These are phyloP conservation scores for Sphaerosporella brunnea DNA, from an alignment of 495 filamentous ascomycete genomes.

Conservation along the genomic window DNA sequence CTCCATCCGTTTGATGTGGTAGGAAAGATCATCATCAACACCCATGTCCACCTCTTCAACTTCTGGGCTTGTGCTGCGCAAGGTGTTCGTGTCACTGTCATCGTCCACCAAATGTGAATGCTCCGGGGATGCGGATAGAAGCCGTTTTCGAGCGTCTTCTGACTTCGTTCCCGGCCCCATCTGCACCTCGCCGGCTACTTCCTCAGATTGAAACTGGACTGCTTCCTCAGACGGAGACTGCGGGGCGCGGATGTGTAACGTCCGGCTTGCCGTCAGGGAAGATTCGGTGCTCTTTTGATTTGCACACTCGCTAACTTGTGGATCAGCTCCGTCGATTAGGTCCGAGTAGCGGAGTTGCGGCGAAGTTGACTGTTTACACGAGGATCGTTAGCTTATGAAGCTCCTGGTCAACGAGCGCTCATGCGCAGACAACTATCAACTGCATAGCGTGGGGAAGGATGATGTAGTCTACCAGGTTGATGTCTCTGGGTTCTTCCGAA, in stretches of 20 bases:
- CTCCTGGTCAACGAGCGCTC: no score
- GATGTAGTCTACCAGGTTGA: background rate
- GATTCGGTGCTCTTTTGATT: slow-evolving; percentile 2
- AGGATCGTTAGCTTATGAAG: no score
- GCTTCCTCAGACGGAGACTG: background rate
- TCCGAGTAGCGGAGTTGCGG: background rate
- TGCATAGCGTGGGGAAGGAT: no score
- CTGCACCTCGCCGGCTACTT: background rate
- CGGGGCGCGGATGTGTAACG: background rate
- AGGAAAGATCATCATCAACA: background rate
- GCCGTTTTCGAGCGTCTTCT: background rate
- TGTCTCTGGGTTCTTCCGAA: slow-evolving; percentile 19
- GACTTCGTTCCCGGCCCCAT: background rate
- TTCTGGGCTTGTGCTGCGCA: slow-evolving; percentile 21
- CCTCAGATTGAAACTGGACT: background rate
- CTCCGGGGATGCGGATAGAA: background rate
- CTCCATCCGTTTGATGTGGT: background rate
- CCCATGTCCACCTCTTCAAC: slow-evolving; percentile 26
- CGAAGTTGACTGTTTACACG: background rate
- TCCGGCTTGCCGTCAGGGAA: background rate
- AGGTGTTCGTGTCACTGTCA: slow-evolving; percentile 1
- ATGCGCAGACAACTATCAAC: no score
- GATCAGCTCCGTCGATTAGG: background rate
- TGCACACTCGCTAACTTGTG: background rate
- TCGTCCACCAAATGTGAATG: background rate